Conservation (phyloP, 1,139 yeast genomes). For the Saccharomyces hybrid region DNA sequence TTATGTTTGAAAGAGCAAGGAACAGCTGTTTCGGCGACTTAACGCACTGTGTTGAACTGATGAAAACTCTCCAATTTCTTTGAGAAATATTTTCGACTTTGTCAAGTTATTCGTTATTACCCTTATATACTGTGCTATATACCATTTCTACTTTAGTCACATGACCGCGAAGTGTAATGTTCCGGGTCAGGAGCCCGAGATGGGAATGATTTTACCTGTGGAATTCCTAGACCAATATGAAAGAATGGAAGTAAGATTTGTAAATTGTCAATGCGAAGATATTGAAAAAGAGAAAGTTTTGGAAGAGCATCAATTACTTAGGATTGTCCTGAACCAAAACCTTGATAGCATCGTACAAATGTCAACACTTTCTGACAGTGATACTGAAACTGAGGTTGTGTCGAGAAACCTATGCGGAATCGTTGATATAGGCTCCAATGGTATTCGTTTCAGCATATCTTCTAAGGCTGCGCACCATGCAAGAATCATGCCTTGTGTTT, state of each 20-base stretch:
- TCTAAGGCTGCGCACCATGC: constrained; percentile 59
- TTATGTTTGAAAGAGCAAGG: background rate
- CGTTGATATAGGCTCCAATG: constrained; percentile 64
- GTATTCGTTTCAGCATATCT: constrained; percentile 58
- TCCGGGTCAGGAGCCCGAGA: background rate
- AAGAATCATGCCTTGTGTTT: constrained; percentile 61
- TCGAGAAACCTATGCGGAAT: constrained; percentile 50
- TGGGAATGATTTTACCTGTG: background rate
- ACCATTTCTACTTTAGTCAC: background rate
- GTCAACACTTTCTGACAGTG: constrained; percentile 33
- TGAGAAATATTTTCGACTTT: background rate
- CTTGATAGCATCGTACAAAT: constrained; percentile 8
- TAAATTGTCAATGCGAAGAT: background rate
- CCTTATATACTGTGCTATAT: background rate
- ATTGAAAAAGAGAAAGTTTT: background rate
- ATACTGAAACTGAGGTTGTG: constrained; percentile 43
- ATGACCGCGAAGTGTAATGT: background rate
- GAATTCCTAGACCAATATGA: background rate
- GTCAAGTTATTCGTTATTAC: background rate
- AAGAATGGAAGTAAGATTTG: background rate
- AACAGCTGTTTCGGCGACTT: background rate
- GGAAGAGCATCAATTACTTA: background rate
- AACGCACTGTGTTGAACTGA: background rate
- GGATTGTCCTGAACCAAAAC: background rate
- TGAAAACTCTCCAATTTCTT: background rate